Evolutionary conservation across 2,329 filamentous ascomycete genomes (phyloP), one percentile per base, ranked within the genome.

Genomic region (Monosporascus sp.): DNA sequence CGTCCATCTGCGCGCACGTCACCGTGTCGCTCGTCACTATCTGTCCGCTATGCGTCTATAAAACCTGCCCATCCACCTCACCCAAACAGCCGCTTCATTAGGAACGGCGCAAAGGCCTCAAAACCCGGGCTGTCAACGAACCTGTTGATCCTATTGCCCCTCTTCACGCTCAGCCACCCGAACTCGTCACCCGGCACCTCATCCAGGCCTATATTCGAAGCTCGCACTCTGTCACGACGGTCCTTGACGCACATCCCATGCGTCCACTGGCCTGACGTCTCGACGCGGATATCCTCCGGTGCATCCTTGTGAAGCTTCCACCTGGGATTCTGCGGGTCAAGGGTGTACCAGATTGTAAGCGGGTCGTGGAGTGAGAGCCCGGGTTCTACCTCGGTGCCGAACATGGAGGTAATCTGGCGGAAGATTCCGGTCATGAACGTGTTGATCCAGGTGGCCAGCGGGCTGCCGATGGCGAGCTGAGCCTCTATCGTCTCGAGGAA

Each of bases 201-300:
- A 52, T 78, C 75, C 18, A 72, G 55, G 6, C 65, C 66, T 20
- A 73, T 54, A 55, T 81, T 79, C 45, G 72, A 77, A 6, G 75
- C 76, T 65, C 83, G 82, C 57, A 73, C 75, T 51, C 83, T 73
- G 38, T 73, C 71, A 45, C 94, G 80, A 37, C 84, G 79, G 75
- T 99, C 94, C 41, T 91, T 76, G 35, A 97, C 79, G 65, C 91
- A 92, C 85, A 94, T 92, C 1, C 94, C 93, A 52, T 90, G 79
- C 46, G 92, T 96, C 94, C 94, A 99, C 74, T 97, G 94, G 2
- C 93, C 94, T 2, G 82, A 75, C 0, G 91, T 95, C 73, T 99
- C 94, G 41, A 99, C 77, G 20, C 94, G 81, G 52, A 99, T 87
- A 68, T 99, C 94, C 69, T 96, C 88, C 0, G 77, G 83, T 53